These are phyloP conservation scores for Erythrophleum ivorense DNA, from an alignment of 331 rosid genomes.

Conservation along the genomic window DNA sequence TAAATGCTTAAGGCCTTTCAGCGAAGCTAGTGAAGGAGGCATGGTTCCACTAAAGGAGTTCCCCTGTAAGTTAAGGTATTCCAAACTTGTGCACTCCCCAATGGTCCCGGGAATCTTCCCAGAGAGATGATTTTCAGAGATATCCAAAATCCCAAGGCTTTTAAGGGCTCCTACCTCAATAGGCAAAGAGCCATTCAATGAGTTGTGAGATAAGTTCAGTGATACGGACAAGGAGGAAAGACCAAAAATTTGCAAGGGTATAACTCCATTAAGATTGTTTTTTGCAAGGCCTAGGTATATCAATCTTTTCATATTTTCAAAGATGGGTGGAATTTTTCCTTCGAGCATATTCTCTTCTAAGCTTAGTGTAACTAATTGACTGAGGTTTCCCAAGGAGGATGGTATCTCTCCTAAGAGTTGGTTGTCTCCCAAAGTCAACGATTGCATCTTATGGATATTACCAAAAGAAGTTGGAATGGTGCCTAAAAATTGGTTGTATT, in stretches of 20 bases:
- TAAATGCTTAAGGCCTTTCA: not conserved
- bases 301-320: not conserved
- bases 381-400: not conserved
- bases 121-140: not conserved
- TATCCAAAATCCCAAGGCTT: not conserved
- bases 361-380: not conserved
- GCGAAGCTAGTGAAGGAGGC: not conserved
- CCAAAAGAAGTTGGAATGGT: not conserved
- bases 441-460: not conserved
- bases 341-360: not conserved
- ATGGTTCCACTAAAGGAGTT: not conserved
- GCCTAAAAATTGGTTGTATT: not conserved
- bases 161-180: not conserved
- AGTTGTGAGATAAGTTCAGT: not conserved
- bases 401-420: not conserved
- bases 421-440: accelerated
- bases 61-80: not conserved
- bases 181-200: not conserved
- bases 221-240: not conserved
- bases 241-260: not conserved
- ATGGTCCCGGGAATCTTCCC: not conserved
- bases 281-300: not conserved
- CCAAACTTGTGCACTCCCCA: not conserved
- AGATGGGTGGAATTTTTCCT: not conserved
- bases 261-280: not conserved